Evolutionary conservation across 2,329 filamentous ascomycete genomes (phyloP), one percentile per base, ranked within the genome.

Genomic region (Aspergillus ruber): DNA sequence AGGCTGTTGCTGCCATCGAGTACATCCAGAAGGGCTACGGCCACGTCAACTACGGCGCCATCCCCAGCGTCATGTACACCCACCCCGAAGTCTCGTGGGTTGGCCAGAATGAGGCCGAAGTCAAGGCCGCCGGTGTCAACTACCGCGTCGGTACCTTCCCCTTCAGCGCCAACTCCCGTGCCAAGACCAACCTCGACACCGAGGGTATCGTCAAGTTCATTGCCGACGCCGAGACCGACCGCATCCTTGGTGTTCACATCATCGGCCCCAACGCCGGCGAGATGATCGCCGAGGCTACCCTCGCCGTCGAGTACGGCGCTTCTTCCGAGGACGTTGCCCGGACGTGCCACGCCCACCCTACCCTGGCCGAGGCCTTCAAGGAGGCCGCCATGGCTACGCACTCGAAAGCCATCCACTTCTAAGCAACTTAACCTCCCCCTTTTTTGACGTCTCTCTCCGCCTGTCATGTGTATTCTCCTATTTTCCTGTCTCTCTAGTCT

Each of bases 31-130:
- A 97, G 80, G 90, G 90, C 57, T 86, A 94, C 73, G 93, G 93
- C 50, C 93, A 98, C 73, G 93, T 98, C 74, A 98, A 98, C 85
- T 98, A 98, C 76, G 88, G 83, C 64, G 88, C 86, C 71, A 98
- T 98, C 67, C 93, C 93, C 56, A 93, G 88, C 29, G 93, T 98
- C 75, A 98, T 98, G 93, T 98, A 98, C 82, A 97, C 93, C 9
- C 86, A 96, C 76, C 93, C 93, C 29, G 93, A 98, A 73, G 93
- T 97, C 56, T 90, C 93, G 32, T 98, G 93, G 93, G 93, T 98
- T 42, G 93, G 93, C 50, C 90, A 96, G 78, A 96, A 85, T 70
- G 93, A 98, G 78, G 86, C 91, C 68, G 93, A 98, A 60, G 79
- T 98, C 56, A 96, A 97, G 81, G 83, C 83, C 57, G 80, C 85